Conservation (phyloP, 257 asterid species). For the Solanum chiquidenum region DNA sequence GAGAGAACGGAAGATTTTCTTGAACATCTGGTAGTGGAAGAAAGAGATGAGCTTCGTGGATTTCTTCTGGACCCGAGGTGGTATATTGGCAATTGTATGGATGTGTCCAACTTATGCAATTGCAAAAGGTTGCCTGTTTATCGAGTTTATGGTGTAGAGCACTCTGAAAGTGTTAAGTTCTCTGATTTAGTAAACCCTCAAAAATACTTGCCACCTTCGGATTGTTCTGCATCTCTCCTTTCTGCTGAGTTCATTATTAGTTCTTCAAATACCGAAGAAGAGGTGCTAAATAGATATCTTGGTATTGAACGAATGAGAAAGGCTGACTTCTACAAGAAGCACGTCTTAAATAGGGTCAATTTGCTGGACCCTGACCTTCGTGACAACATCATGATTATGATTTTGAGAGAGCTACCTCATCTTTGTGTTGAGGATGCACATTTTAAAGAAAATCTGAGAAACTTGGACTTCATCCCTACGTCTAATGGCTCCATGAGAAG, state of each 20-base stretch:
- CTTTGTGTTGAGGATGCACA: constrained; percentile 63
- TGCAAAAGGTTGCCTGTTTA: constrained; percentile 90
- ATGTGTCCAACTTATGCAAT: constrained; percentile 60
- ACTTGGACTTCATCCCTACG: constrained; percentile 64
- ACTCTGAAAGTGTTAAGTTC: constrained; percentile 42
- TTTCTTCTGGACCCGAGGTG: constrained; percentile 76
- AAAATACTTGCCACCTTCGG: constrained; percentile 70
- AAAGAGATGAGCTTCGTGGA: constrained; percentile 73
- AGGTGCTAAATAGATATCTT: constrained; percentile 58
- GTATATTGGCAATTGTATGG: constrained; percentile 65
- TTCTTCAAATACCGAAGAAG: constrained; percentile 63
- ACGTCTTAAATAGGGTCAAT: constrained; percentile 43
- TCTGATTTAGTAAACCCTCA: constrained; percentile 69
- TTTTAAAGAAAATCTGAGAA: constrained; percentile 54
- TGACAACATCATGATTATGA: constrained; percentile 58
- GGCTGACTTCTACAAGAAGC: constrained; percentile 56
- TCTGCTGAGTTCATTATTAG: constrained; percentile 44
- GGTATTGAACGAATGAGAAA: constrained; percentile 70
- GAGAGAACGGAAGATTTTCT: constrained; percentile 45
- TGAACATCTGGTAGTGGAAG: constrained; percentile 58
- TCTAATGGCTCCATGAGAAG: constrained; percentile 54
- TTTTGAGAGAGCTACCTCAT: constrained; percentile 81
- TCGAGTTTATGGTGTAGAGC: constrained; percentile 54
- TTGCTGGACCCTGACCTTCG: constrained; percentile 55
- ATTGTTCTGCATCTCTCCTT: constrained; percentile 60